These are phyloP conservation scores for Vishniacozyma victoriae DNA, from an alignment of 768 basidiomycete genomes.

Conservation along the genomic window DNA sequence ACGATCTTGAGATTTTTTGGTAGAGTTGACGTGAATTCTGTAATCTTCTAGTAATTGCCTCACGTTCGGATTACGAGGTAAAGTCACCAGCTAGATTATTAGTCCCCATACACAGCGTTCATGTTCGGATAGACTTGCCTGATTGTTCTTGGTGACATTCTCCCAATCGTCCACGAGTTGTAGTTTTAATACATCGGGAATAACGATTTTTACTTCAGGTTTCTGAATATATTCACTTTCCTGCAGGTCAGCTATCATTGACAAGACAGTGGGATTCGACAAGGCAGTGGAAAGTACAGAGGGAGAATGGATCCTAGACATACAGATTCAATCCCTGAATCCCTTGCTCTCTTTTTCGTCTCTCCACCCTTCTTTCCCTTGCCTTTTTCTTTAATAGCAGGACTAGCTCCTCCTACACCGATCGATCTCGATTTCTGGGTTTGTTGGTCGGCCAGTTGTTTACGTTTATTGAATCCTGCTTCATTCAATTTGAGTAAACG, in stretches of 20 bases:
- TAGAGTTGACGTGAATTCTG: slow-evolving; percentile 52
- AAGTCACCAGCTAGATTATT: slow-evolving; percentile 63
- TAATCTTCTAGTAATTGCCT: slow-evolving; percentile 71
- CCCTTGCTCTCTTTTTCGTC: slow-evolving; percentile 61
- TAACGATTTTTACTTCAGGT: slow-evolving; percentile 81
- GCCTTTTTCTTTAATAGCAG: slow-evolving; percentile 29
- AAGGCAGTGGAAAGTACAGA: neutral
- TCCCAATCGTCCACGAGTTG: slow-evolving; percentile 97
- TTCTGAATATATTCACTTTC: slow-evolving; percentile 73
- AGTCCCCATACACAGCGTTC: neutral
- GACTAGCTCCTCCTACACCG: slow-evolving; percentile 5
- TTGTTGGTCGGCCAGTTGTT: slow-evolving; percentile 54
- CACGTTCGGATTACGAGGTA: slow-evolving; percentile 77
- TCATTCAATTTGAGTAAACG: slow-evolving; percentile 83
- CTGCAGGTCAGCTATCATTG: slow-evolving; percentile 18
- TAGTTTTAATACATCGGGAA: slow-evolving; percentile 84
- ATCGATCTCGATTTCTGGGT: slow-evolving; percentile 38
- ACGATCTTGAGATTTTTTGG: slow-evolving; percentile 34
- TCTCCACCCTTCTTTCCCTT: slow-evolving; percentile 42
- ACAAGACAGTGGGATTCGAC: neutral
- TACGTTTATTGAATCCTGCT: slow-evolving; percentile 69
- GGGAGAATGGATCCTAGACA: slow-evolving; percentile 6
- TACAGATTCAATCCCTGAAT: slow-evolving; percentile 39
- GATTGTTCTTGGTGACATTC: slow-evolving; percentile 85
- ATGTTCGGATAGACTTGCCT: slow-evolving; percentile 59